phyloP scores from a whole-genome alignment of 2,329 filamentous ascomycete species.

The Nectriaceae sp. region DNA sequence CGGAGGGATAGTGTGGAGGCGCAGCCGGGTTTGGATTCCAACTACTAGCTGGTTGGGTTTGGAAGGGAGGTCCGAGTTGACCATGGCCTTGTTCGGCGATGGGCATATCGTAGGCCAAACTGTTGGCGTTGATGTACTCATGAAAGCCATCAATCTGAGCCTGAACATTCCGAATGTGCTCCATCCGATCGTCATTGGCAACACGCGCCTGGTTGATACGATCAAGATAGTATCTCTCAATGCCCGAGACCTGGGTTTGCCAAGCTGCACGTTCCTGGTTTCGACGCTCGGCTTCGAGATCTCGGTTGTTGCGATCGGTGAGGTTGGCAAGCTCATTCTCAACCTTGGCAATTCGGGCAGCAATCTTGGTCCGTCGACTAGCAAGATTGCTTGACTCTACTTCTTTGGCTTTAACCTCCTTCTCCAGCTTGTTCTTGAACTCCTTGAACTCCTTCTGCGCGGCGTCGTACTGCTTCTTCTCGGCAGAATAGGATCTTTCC shows the following conservation, averaged over 20 bases:
- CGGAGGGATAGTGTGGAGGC: slow-evolving; percentile 35
- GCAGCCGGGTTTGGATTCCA: slow-evolving; percentile 40
- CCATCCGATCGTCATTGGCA: slow-evolving; percentile 31
- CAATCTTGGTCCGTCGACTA: slow-evolving; percentile 72
- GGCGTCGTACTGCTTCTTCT: slow-evolving; percentile 62
- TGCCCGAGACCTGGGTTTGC: slow-evolving; percentile 47
- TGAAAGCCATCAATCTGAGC: slow-evolving; percentile 35
- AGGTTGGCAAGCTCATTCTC: slow-evolving; percentile 73
- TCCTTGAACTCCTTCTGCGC: slow-evolving; percentile 56
- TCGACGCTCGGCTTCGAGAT: slow-evolving; percentile 63
- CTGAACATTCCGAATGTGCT: slow-evolving; percentile 34
- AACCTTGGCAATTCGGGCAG: slow-evolving; percentile 70
- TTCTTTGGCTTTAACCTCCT: slow-evolving; percentile 62
- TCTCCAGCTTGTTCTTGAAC: slow-evolving; percentile 63
- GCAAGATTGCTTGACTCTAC: slow-evolving; percentile 64
- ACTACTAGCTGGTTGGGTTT: slow-evolving; percentile 22
- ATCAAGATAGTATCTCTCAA: slow-evolving; percentile 49
- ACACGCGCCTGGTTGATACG: slow-evolving; percentile 42
- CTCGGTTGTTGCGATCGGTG: slow-evolving; percentile 66
- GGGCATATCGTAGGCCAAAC: slow-evolving; percentile 33
- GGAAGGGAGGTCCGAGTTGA: slow-evolving; percentile 28
- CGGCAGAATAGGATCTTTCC: slow-evolving; percentile 54
- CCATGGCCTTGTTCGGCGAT: slow-evolving; percentile 23
- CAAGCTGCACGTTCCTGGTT: slow-evolving; percentile 52
- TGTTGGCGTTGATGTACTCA: slow-evolving; percentile 35